Base-by-base conservation (phyloP, 768 basidiomycete genomes). In the Lactifluus pinguis region DNA sequence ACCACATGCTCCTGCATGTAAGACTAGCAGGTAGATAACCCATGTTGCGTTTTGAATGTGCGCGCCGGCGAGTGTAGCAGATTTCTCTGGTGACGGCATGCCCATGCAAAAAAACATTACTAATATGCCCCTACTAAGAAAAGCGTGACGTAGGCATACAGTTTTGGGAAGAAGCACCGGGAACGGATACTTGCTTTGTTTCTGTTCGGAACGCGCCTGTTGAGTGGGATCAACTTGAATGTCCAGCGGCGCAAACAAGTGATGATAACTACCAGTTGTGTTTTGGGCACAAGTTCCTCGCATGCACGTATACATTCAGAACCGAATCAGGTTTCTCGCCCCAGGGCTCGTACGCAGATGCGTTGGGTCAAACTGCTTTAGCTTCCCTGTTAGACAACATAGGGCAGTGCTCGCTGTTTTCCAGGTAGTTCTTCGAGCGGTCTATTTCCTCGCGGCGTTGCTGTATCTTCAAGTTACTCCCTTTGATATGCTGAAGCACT, bases 401-500 rank as follows among this genome's bases (percentile, higher is more conserved):
- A 55, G 10, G 25, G 53, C 19, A 21, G 44, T 30, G 36, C 19
- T 47, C 13, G 32, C 11, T 55, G 11, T 17, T 55, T 25, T 45
- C 29, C 1, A 25, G 14, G 4, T 39, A 39, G 29, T 58, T 58
- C 57, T 39, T n/a, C 55, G 14, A 25, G 58, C 44, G 51, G 41
- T 21, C 15, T 60, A 60, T 34, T 41, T 44, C 53, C 59, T 55
- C 59, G 38, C 48, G 7, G 38, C 36, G 52, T 45, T 45, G 3
- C 10, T 45, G 13, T 45, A 9, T 19, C 44, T 45, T 45, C 14
- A 4, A 25, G 38, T 34, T 53, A 45, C 36, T n/a, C 1, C 13
- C 10, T 48, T 25, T 51, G 60, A 61, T 48, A 51, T 25, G 25
- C 25, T 25, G 25, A 61, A 49, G 34, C 42, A 51, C 41, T 60